Evolutionary conservation across 345 rosid genomes (phyloP).

Genomic region (Camelina hispida): DNA sequence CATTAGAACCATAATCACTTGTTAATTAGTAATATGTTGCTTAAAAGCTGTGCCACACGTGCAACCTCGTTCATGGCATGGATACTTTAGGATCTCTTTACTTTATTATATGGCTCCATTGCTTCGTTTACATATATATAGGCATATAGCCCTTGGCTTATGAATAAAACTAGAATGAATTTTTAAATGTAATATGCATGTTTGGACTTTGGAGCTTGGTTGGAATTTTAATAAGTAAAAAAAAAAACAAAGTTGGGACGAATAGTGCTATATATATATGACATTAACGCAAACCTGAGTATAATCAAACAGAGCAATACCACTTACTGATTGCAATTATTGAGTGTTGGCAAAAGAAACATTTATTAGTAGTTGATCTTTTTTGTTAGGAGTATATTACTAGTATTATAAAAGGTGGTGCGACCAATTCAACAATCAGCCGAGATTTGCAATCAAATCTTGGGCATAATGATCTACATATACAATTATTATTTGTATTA

Average conservation of each 20-base stretch:
- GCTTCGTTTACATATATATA: conserved; percentile 12
- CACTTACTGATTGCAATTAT: conserved; percentile 3
- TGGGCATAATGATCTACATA: conserved; percentile 30
- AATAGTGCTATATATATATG: neutral
- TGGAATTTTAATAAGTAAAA: too few species aligned
- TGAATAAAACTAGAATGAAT: neutral
- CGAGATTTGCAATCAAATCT: conserved; percentile 43
- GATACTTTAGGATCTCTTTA: conserved; percentile 25
- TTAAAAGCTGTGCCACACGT: conserved; percentile 45
- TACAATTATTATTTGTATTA: neutral
- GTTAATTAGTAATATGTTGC: conserved; percentile 28
- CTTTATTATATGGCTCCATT: neutral
- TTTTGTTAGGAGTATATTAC: neutral
- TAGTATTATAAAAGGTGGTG: conserved; percentile 12
- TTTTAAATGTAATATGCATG: neutral
- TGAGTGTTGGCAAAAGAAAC: neutral
- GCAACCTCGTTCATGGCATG: conserved; percentile 38
- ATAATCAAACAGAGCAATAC: neutral
- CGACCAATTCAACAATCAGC: conserved; percentile 34
- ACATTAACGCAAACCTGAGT: too few species aligned
- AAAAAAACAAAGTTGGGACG: neutral
- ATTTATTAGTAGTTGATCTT: neutral
- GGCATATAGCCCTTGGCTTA: neutral
- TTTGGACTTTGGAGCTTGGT: neutral
- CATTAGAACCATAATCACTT: conserved; percentile 34